These are phyloP conservation scores for Pleurotus ostreatus DNA, from an alignment of 768 basidiomycete species.

Conservation along the genomic window DNA sequence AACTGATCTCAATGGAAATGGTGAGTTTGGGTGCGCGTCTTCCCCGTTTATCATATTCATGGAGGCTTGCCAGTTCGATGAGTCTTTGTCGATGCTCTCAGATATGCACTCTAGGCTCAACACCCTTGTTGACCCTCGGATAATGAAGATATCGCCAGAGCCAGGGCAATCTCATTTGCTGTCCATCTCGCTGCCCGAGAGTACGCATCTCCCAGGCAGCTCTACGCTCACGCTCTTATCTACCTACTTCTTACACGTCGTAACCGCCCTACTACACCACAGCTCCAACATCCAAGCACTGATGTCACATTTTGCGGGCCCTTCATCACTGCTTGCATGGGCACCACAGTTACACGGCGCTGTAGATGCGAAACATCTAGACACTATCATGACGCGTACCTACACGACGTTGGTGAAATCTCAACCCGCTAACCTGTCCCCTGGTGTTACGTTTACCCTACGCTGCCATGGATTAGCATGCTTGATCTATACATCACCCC, in stretches of 20 bases:
- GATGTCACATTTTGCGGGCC: slow-evolving; percentile 22
- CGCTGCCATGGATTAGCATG: slow-evolving; percentile 46
- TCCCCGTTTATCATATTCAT: not conserved
- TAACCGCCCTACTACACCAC: slow-evolving; percentile 36
- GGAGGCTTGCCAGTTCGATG: slow-evolving; percentile 41
- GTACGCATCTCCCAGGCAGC: slow-evolving; percentile 20
- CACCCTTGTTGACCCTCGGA: slow-evolving; percentile 17
- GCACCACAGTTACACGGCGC: slow-evolving; percentile 31
- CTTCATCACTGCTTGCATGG: slow-evolving; percentile 49
- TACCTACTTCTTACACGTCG: slow-evolving; percentile 54
- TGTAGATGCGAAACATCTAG: slow-evolving; percentile 50
- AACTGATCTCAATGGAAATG: slow-evolving; percentile 65
- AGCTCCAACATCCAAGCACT: slow-evolving; percentile 21
- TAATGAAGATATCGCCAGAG: slow-evolving; percentile 5
- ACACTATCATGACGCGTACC: slow-evolving; percentile 53
- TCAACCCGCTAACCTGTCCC: slow-evolving; percentile 17
- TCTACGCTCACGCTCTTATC: slow-evolving; percentile 50
- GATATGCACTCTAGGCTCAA: slow-evolving; percentile 44
- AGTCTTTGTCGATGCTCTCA: slow-evolving; percentile 39
- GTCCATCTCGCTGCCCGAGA: slow-evolving; percentile 38
- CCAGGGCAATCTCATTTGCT: slow-evolving; percentile 26
- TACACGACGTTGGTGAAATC: slow-evolving; percentile 53
- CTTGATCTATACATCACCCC: slow-evolving; percentile 39
- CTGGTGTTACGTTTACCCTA: slow-evolving; percentile 31
- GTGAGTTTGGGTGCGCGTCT: slow-evolving; percentile 38